Conservation (phyloP, 805 yeast genomes). For the Debaryomyces maramus region DNA sequence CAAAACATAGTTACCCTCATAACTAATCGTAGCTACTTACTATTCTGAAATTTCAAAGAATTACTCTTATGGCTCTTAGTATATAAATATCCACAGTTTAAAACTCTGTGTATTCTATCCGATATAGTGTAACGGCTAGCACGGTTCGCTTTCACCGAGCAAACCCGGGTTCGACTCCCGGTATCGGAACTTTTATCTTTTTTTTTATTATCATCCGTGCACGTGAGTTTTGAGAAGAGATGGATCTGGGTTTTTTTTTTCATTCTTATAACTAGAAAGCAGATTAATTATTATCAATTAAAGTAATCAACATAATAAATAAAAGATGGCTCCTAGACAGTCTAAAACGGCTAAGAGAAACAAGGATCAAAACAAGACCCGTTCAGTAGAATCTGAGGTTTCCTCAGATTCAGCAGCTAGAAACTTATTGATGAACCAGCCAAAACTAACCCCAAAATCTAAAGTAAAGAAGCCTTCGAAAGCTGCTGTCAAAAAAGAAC, state of each 20-base stretch:
- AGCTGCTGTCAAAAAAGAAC: slow-evolving; percentile 61
- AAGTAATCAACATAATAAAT: background rate
- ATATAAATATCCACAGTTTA: too few relatives aligned
- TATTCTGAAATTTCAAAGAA: too few relatives aligned
- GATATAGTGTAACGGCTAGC: slow-evolving; percentile 55
- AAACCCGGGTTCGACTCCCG: slow-evolving; percentile 83
- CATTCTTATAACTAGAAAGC: too few relatives aligned
- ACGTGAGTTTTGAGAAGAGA: too few relatives aligned
- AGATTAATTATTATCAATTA: too few relatives aligned
- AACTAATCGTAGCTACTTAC: too few relatives aligned
- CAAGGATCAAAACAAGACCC: slow-evolving; percentile 50
- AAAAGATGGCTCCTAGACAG: slow-evolving; percentile 56
- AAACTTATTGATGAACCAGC: slow-evolving; percentile 59
- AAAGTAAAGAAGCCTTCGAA: slow-evolving; percentile 50
- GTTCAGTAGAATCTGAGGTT: slow-evolving; percentile 66
- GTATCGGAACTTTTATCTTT: slow-evolving; percentile 55
- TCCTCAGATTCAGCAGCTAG: slow-evolving; percentile 65
- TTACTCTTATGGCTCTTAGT: too few relatives aligned
- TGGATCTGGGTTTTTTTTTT: too few relatives aligned
- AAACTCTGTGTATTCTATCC: too few relatives aligned
- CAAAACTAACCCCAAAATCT: slow-evolving; percentile 61
- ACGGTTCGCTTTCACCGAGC: slow-evolving; percentile 57
- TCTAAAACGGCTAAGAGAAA: slow-evolving; percentile 60
- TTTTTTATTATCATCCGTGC: too few relatives aligned
- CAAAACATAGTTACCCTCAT: too few relatives aligned